Conservation (phyloP, 768 basidiomycete species). For the Serendipita indica region DNA sequence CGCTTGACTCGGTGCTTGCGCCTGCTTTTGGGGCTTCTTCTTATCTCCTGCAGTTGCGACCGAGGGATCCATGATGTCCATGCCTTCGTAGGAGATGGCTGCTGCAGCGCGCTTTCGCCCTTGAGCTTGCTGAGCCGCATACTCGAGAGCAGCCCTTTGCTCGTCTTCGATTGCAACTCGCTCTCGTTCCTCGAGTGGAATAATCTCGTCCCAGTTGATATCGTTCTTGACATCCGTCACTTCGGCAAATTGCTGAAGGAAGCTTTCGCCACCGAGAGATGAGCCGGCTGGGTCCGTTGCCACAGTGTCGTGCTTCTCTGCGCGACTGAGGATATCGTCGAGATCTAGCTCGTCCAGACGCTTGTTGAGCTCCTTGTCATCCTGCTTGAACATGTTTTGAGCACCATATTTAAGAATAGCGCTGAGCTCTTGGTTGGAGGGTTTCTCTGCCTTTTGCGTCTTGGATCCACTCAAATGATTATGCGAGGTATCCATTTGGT, state of each 20-base stretch:
- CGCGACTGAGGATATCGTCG: constrained; percentile 91
- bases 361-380: constrained; percentile 80
- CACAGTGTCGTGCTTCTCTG: constrained; percentile 94
- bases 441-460: constrained; percentile 57
- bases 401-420: constrained; percentile 98
- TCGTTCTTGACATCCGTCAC: constrained; percentile 98
- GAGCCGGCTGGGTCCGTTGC: constrained; percentile 65
- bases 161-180: constrained; percentile 72
- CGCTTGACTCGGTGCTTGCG: constrained; percentile 47
- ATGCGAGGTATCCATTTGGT: constrained; percentile 99
- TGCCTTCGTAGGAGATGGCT: constrained; percentile 79
- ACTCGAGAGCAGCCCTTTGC: constrained; percentile 55
- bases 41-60: constrained; percentile 37
- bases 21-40: constrained; percentile 40
- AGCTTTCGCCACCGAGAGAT: constrained; percentile 94
- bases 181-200: constrained; percentile 81
- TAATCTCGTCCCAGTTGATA: constrained; percentile 99
- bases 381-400: constrained; percentile 99
- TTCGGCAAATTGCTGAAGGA: constrained; percentile 86
- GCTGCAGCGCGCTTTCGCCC: constrained; percentile 76
- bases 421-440: constrained; percentile 91
- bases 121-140: constrained; percentile 41
- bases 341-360: constrained; percentile 99
- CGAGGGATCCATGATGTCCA: constrained; percentile 68
- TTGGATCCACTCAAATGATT: constrained; percentile 77